Conservation (phyloP, 2,329 filamentous ascomycete genomes). For the Plenodomus tracheiphilus region DNA sequence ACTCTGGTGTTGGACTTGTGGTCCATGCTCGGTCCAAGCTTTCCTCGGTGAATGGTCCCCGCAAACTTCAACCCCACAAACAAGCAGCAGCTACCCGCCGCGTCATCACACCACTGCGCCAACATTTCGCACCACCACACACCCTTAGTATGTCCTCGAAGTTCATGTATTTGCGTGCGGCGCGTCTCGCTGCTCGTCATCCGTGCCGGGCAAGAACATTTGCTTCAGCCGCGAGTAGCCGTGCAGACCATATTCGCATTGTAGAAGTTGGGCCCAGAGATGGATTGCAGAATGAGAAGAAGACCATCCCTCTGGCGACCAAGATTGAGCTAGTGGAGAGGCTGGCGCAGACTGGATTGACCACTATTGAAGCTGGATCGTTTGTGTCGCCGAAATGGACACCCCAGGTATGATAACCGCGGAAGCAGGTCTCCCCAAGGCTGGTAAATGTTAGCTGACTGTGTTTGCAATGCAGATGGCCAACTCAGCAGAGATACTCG, state of each 20-base stretch:
- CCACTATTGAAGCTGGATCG: constrained; percentile 77
- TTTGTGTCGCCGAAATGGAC: constrained; percentile 86
- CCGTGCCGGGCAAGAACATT: constrained; percentile 33
- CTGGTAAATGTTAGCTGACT: neutral
- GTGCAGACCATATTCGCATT: constrained; percentile 58
- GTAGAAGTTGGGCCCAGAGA: constrained; percentile 85
- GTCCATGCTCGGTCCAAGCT: constrained; percentile 11
- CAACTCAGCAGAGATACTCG: constrained; percentile 73
- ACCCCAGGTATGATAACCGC: constrained; percentile 67
- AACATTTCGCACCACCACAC: neutral
- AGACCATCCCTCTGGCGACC: constrained; percentile 67
- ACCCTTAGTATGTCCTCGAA: constrained; percentile 33
- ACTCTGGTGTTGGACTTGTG: constrained; percentile 1
- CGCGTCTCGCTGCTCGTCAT: constrained; percentile 42
- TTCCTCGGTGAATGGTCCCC: constrained; percentile 12
- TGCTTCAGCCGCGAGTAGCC: constrained; percentile 38
- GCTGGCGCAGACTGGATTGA: constrained; percentile 69
- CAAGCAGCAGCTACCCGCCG: constrained; percentile 6
- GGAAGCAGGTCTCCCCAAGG: no score
- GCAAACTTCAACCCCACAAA: constrained; percentile 19
- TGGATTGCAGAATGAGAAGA: constrained; percentile 85
- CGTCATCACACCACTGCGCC: constrained; percentile 9
- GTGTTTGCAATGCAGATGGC: constrained; percentile 63
- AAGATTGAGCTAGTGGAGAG: constrained; percentile 77
- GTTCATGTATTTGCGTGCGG: constrained; percentile 35